Evolutionary conservation across 257 asterid genomes (phyloP), one percentile per base, ranked within the genome.

Genomic region (Fraxinus pennsylvanica): DNA sequence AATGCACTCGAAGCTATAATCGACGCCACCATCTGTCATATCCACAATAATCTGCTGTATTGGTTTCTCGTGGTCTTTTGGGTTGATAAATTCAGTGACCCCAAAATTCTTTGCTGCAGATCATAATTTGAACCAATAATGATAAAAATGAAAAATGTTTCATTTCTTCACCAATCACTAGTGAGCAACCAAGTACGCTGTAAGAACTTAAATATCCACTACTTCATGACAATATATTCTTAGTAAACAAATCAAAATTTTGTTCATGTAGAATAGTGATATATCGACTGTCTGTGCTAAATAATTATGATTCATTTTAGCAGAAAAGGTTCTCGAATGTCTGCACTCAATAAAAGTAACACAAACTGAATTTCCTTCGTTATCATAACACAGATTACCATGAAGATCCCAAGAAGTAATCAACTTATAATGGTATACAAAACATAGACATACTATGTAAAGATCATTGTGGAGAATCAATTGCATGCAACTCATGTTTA

Each of bases 1-100:
- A 72, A 93, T 93, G 91, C 99, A 93, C 87, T 96, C 98, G 35
- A 96, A 96, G 84, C 99, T 96, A 74, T 96, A 96, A 84, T 96
- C 98, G 45, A 96, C 99, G 30, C 99, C 99, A 61, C 99, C 99
- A 65, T 96, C 99, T 3, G 99, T 96, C 57, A 45, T 80, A 82
- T 96, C 98, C 82, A 92, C 91, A 10, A 96, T 89, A 77, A 96
- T 94, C 82, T 96, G 97, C 84, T 96, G 98, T 79, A 96, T 93
- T 47, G 98, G 98, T 83, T 90, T 91, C 61, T 93, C 97, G n/a
- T 92, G 97, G 73, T 96, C 98, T 79, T 92, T 92, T 13, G 99
- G 99, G 85, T 96, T 96, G 92, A 96, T 89, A 72, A 93, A 96
- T 82, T 96, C 98, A 74, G 92, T 93, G 84, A 87, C 98, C 21